Conservation (phyloP, 2,329 filamentous ascomycete genomes). For the Pseudogymnoascus sp. region DNA sequence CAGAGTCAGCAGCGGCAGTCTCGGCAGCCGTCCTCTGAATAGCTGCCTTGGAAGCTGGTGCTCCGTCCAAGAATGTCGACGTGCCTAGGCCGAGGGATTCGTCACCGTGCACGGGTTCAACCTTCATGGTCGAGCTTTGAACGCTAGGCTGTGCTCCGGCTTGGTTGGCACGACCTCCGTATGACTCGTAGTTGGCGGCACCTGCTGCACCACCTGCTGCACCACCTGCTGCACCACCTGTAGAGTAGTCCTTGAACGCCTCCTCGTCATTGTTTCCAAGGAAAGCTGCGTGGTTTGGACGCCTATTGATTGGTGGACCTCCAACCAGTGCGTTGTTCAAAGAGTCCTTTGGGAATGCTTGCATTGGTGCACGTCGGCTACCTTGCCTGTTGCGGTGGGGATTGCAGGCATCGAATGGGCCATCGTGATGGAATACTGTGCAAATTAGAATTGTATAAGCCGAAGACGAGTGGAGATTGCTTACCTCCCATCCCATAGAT, state of each 20-base stretch:
- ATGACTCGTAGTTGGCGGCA: constrained; percentile 34
- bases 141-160: constrained; percentile 31
- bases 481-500: constrained; percentile 87
- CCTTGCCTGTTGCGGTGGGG: constrained; percentile 85
- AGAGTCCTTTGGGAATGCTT: constrained; percentile 88
- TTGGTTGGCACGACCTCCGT: constrained; percentile 32
- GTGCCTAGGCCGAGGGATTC: constrained; percentile 80
- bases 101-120: constrained; percentile 73
- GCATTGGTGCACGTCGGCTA: constrained; percentile 80
- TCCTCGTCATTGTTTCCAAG: constrained; percentile 75
- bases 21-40: constrained; percentile 59
- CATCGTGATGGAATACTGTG: constrained; percentile 94
- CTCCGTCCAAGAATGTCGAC: constrained; percentile 90
- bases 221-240: constrained; percentile 30
- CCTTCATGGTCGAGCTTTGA: constrained; percentile 61
- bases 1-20: constrained; percentile 55
- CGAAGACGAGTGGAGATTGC: constrained; percentile 25
- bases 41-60: constrained; percentile 73
- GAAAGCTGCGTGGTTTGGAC: constrained; percentile 79
- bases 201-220: constrained; percentile 30
- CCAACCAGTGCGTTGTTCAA: constrained; percentile 89
- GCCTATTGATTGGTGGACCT: constrained; percentile 71
- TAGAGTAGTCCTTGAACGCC: constrained; percentile 72
- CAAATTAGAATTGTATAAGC: not conserved
- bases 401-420: constrained; percentile 93